Evolutionary conservation across 2,329 filamentous ascomycete genomes (phyloP), one percentile per base, ranked within the genome.

Genomic region (Coniochaeta sp.): DNA sequence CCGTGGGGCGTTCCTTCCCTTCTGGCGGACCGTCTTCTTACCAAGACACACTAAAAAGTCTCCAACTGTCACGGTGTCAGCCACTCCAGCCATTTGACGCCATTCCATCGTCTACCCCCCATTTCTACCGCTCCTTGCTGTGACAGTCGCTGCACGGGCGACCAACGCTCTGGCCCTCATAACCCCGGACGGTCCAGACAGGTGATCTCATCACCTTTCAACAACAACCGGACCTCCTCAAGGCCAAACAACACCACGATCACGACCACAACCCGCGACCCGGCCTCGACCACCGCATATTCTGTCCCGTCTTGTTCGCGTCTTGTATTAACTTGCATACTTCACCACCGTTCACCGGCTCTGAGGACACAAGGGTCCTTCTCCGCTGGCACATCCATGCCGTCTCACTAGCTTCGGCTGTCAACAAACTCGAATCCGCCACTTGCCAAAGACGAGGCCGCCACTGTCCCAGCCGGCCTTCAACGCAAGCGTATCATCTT

Each of bases 131-230:
- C 47, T 52, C 22, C 47, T n/a, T 52, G 16, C 43, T 44, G 6
- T n/a, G 17, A n/a, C n/a, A n/a, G n/a, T n/a, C 43, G 7, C 4
- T 44, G 47, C 5, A 28, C 22, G 16, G 16, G 17, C 43, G 47
- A 24, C 47, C 47, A 31, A 7, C 47, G 47, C 47, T 52, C 47
- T 52, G 47, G 47, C 26, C 47, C 31, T 24, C 31, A 52, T 28
- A 16, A 26, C 22, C 47, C 22, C 47, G 12, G 47, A 52, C 47
- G 22, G 26, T n/a, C 22, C 47, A 52, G 54, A 56, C 54, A 56
- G 54, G 54, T 56, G 54, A 56, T 38, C 33, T 56, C 54, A 56
- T 56, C 54, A 56, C 54, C 54, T 14, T 38, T 56, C 31, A 36
- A 56, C 33, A 56, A 56, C 54, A 56, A 56, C n/a, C 31, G 8